A percentile compares a stretch with the other conserved stretches of the same genome.
Evolutionary conservation across 257 asterid genomes (phyloP).

Genomic region (Buddleja alternifolia): DNA sequence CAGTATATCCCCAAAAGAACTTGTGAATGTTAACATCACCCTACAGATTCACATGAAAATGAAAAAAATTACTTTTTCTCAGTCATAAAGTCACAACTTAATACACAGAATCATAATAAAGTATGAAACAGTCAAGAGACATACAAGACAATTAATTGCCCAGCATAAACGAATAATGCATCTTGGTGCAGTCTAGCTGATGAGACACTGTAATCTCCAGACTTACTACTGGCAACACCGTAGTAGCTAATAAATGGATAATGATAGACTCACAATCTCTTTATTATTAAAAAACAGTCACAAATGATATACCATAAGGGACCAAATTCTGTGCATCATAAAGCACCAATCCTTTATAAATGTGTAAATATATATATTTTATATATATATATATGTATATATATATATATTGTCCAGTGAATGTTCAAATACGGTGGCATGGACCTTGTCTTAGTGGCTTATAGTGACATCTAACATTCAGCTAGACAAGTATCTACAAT

Average conservation of each 20-base stretch:
- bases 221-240: background rate
- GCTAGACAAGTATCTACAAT: too few species aligned
- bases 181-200: background rate
- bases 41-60: slow-evolving; percentile 37
- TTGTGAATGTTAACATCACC: slow-evolving; percentile 51
- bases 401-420: too few species aligned
- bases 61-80: background rate
- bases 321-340: too few species aligned
- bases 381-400: too few species aligned
- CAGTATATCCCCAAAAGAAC: slow-evolving; percentile 57
- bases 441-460: too few species aligned
- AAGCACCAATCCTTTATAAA: too few species aligned
- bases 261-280: background rate
- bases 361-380: too few species aligned
- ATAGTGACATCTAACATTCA: too few species aligned
- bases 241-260: background rate
- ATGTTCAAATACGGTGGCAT: too few species aligned
- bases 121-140: background rate
- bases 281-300: background rate
- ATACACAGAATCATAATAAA: background rate
- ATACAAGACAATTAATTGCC: background rate
- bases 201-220: background rate
- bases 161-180: background rate
- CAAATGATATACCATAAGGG: too few species aligned
- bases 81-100: slow-evolving; percentile 3